Conservation (phyloP, 345 rosid species). For the Eucalyptus marginata region DNA sequence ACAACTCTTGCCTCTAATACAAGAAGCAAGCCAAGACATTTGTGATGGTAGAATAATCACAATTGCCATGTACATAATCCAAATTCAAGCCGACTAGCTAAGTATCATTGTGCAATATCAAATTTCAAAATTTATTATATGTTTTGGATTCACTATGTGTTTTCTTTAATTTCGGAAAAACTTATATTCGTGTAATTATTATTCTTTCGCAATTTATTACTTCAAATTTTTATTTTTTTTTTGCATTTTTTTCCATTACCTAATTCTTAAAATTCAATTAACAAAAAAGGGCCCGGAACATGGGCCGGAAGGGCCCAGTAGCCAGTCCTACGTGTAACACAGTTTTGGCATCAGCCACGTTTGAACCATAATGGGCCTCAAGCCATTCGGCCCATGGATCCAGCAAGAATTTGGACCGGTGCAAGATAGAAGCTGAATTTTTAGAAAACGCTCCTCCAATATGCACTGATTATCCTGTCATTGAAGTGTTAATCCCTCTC, state of each 20-base stretch:
- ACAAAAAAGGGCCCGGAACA: background rate
- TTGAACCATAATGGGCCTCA: background rate
- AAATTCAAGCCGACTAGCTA: background rate
- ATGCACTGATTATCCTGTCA: background rate
- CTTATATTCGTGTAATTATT: background rate
- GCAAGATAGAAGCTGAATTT: background rate
- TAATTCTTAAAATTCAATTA: background rate
- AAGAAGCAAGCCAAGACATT: background rate
- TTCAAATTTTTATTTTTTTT: background rate
- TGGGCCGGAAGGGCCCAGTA: background rate
- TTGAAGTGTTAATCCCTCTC: background rate
- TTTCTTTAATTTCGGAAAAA: background rate
- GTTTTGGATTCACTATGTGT: background rate
- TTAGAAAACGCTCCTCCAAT: background rate
- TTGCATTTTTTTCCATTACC: background rate
- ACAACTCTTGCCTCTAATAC: too few species aligned
- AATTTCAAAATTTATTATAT: background rate
- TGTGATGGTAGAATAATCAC: background rate
- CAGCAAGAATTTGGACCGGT: background rate
- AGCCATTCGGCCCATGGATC: background rate
- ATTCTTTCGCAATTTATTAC: background rate
- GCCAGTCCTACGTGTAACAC: background rate
- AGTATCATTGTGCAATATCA: background rate
- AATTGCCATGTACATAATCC: fast-evolving
- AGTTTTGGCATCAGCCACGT: background rate